Percentiles rank a stretch among this genome's conserved stretches.
These are phyloP conservation scores for Panaeolus papilionaceus DNA, from an alignment of 768 basidiomycete species.

Conservation along the genomic window DNA sequence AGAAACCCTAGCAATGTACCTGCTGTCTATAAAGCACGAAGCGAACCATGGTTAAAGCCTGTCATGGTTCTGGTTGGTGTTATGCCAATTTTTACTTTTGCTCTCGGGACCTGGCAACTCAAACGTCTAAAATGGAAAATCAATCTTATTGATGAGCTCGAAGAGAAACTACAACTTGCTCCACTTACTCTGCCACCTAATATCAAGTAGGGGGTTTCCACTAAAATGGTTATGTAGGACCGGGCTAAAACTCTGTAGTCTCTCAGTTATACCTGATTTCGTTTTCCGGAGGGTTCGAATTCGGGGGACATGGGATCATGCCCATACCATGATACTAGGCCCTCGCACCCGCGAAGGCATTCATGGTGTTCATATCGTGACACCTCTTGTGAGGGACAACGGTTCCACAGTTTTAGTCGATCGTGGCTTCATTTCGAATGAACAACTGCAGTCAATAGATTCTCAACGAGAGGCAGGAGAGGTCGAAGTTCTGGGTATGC, in stretches of 20 bases:
- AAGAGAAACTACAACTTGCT: constrained; percentile 83
- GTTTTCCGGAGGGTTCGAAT: constrained; percentile 85
- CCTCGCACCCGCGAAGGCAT: constrained; percentile 91
- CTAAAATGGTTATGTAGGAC: constrained; percentile 15
- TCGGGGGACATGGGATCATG: constrained; percentile 80
- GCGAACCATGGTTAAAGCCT: constrained; percentile 68
- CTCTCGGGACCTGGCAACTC: constrained; percentile 93
- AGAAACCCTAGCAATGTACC: constrained; percentile 38
- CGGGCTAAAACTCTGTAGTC: constrained; percentile 39
- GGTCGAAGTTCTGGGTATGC: constrained; percentile 85
- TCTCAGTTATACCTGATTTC: constrained; percentile 86
- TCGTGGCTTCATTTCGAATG: constrained; percentile 85
- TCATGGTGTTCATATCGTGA: constrained; percentile 87
- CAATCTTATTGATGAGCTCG: constrained; percentile 89
- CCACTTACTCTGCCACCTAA: constrained; percentile 81
- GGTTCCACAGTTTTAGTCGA: constrained; percentile 91
- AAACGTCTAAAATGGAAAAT: constrained; percentile 95
- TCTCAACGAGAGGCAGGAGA: constrained; percentile 52
- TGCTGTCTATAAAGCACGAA: constrained; percentile 60
- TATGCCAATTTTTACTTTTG: constrained; percentile 91
- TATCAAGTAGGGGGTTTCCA: constrained; percentile 67
- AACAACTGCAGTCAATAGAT: constrained; percentile 38
- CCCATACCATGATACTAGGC: constrained; percentile 78
- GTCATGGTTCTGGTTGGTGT: constrained; percentile 79
- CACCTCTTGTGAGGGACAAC: constrained; percentile 80